These are phyloP conservation scores for Saposhnikovia divaricata DNA, from an alignment of 129 eudicot species.

Conservation along the genomic window DNA sequence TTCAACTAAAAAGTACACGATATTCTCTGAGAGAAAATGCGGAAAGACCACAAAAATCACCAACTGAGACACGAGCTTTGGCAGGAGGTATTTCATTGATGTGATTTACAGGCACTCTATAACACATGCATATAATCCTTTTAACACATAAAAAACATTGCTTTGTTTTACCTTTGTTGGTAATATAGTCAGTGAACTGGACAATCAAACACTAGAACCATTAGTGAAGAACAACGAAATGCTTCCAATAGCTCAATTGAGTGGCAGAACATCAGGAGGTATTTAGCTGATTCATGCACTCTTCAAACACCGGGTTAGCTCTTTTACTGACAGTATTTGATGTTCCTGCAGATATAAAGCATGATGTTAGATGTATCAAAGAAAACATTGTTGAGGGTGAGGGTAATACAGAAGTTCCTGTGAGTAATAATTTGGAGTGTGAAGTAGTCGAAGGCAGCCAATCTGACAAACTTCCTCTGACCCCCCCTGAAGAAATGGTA, in stretches of 20 bases:
- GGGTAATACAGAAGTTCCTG: constrained; percentile 17
- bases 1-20: constrained; percentile 3
- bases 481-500: constrained; percentile 7
- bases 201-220: constrained; percentile 8
- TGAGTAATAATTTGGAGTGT: constrained; percentile 39
- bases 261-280: constrained; percentile 28
- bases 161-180: not conserved
- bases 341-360: not conserved
- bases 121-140: not conserved
- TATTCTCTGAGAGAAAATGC: constrained; percentile 18
- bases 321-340: not conserved
- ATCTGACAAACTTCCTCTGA: constrained; percentile 16
- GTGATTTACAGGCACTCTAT: not conserved
- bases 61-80: constrained; percentile 14
- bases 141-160: not conserved
- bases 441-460: constrained; percentile 20
- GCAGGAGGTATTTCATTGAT: constrained; percentile 28
- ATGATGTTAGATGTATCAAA: not conserved
- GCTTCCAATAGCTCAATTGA: constrained; percentile 17
- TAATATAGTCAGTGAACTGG: not conserved
- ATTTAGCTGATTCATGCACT: constrained; percentile 10
- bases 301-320: not conserved
- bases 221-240: constrained; percentile 22
- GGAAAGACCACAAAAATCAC: constrained; percentile 25
- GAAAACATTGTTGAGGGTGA: not conserved